phyloP scores from a whole-genome alignment of 1,139 yeast genomes.

The Yamadazyma diospyri region DNA sequence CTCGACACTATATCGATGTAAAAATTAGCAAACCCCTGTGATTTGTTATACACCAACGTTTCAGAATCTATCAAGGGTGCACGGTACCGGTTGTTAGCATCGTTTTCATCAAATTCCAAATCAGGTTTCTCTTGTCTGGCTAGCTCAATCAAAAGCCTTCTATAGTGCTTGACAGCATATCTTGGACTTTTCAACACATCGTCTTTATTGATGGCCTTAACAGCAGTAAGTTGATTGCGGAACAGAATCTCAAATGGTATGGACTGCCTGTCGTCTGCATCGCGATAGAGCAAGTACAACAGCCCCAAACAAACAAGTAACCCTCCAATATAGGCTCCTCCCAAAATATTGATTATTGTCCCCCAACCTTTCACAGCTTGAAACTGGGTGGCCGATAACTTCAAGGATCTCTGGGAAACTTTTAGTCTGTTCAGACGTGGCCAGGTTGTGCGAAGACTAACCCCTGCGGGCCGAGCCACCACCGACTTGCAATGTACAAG shows the following conservation, averaged over 20 bases:
- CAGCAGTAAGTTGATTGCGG: constrained; percentile 34
- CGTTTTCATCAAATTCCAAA: constrained; percentile 24
- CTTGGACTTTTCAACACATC: constrained; percentile 43
- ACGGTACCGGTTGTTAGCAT: constrained; percentile 22
- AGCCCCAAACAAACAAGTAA: constrained; percentile 37
- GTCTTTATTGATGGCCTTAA: constrained; percentile 45
- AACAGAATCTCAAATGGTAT: constrained; percentile 41
- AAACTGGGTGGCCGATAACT: constrained; percentile 17
- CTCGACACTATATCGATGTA: constrained; percentile 44
- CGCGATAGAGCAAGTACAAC: constrained; percentile 38
- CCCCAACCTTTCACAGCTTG: constrained; percentile 31
- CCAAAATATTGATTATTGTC: constrained; percentile 31
- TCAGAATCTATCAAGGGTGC: constrained; percentile 35
- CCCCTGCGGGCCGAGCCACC: neutral
- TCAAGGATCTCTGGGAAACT: constrained; percentile 9
- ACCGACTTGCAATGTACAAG: too few species aligned
- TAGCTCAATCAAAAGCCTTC: constrained; percentile 35
- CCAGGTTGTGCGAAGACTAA: neutral
- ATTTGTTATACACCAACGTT: constrained; percentile 28
- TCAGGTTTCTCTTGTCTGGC: constrained; percentile 29
- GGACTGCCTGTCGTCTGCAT: constrained; percentile 38
- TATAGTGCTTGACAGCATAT: constrained; percentile 44
- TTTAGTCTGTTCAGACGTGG: too few species aligned
- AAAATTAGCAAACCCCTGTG: constrained; percentile 37
- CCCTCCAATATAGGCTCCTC: constrained; percentile 46